Percentiles rank a stretch among this genome's conserved stretches.
phyloP scores from a whole-genome alignment of 257 asterid species.

The Knoxia roxburghii region DNA sequence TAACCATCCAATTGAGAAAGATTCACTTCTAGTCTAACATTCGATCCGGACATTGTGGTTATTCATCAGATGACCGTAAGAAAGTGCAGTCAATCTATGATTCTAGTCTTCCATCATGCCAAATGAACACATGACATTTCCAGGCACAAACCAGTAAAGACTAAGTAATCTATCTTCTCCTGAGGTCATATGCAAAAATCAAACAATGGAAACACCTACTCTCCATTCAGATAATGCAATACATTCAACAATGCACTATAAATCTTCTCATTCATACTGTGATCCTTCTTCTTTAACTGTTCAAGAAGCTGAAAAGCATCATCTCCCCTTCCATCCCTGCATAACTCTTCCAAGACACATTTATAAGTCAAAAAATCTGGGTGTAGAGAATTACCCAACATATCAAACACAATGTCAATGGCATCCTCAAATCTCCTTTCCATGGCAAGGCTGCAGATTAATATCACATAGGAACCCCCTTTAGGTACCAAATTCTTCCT shows the following conservation, averaged over 20 bases:
- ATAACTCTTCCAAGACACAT: constrained; percentile 78
- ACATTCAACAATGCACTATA: constrained; percentile 55
- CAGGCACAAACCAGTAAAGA: not conserved
- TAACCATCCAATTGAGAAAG: no score
- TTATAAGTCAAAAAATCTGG: constrained; percentile 77
- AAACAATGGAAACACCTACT: constrained; percentile 9
- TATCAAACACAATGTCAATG: constrained; percentile 46
- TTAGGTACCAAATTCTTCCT: constrained; percentile 54
- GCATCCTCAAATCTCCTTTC: constrained; percentile 69
- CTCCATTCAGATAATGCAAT: constrained; percentile 52
- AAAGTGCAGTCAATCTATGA: no score
- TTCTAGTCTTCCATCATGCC: no score
- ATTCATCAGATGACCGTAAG: no score
- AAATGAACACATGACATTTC: no score
- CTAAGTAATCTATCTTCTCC: not conserved
- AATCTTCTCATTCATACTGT: constrained; percentile 69
- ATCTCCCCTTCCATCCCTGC: constrained; percentile 73
- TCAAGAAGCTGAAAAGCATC: constrained; percentile 75
- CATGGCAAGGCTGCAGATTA: constrained; percentile 76
- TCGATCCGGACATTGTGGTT: no score
- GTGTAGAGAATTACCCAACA: constrained; percentile 55
- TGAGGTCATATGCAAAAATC: not conserved
- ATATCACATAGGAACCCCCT: constrained; percentile 46
- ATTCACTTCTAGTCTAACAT: no score
- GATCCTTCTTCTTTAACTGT: constrained; percentile 58